Evolutionary conservation across 331 rosid genomes (phyloP), one percentile per base, ranked within the genome.

Genomic region (Quercus lobata): DNA sequence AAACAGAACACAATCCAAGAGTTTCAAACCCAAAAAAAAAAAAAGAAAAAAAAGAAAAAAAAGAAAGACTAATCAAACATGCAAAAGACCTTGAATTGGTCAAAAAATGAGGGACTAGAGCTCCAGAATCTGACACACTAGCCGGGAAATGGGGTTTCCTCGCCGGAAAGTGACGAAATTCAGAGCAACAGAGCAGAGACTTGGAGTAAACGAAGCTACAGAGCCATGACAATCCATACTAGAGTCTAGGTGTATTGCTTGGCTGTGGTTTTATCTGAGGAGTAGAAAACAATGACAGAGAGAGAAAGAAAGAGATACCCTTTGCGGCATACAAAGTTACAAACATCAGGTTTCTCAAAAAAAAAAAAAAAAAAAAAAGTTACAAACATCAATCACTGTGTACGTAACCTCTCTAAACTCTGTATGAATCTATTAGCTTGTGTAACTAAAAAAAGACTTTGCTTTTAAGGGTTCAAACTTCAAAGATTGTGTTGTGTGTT

Each of bases 141-240:
- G 79, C 63, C 81, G 68, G 79, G 24, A 81, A 74, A 75, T 21
- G 76, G 83, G 76, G 7, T 61, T 75, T 12, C 76, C 37, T 22
- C 44, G 85, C 78, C 73, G 83, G 87, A 85, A 81, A 58, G 35
- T n/a, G 68, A 80, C 18, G 70, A 8, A 52, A 82, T 75, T 63
- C 88, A 79, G 77, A 84, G 79, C 16, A 81, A 61, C 27, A 19
- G 44, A 57, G 84, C 71, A 72, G 76, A 82, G 81, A 80, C 2
- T 49, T 73, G 35, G 80, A 88, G 85, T 76, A 73, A 81, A 53
- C 63, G 82, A 78, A 76, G 75, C 14, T n/a, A 81, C 6, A 35
- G 80, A 83, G 10, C 19, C 80, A 76, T 81, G 44, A 77, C 34
- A 80, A 81, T 83, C 84, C 98, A 90, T 91, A 35, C 69, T 74